phyloP scores from a whole-genome alignment of 139 green algal genomes.

The Trebouxia sp. region DNA sequence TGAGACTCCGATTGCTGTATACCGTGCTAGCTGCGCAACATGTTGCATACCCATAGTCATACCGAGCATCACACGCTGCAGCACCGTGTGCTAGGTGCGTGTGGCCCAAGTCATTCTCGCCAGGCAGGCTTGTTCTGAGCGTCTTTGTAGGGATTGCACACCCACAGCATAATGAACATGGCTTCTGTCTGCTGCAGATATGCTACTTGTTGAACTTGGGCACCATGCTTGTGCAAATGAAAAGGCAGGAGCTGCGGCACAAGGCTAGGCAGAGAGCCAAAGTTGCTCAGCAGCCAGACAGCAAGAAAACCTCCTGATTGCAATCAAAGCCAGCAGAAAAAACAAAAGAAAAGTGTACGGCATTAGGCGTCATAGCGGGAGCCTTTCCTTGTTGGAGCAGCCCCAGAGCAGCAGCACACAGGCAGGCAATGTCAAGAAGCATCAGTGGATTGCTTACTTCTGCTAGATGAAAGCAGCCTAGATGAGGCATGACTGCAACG shows the following conservation, averaged over 20 bases:
- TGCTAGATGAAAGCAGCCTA: not conserved
- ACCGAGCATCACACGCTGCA: too few relatives aligned
- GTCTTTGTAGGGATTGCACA: not conserved
- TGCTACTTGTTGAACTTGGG: conserved; percentile 37
- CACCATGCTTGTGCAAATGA: conserved; percentile 48
- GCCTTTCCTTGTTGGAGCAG: not conserved
- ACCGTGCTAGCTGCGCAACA: too few relatives aligned
- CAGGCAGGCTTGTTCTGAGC: not conserved
- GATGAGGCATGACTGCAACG: not conserved
- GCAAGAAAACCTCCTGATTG: not conserved
- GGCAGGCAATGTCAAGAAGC: not conserved
- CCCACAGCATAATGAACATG: too few relatives aligned
- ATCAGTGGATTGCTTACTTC: not conserved
- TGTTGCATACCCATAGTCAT: too few relatives aligned
- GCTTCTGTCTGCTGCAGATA: conserved; percentile 31
- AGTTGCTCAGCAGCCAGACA: not conserved
- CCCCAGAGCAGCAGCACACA: not conserved
- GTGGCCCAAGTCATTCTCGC: not conserved
- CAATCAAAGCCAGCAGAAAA: not conserved
- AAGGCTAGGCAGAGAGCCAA: conserved; percentile 33
- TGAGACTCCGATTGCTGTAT: not conserved
- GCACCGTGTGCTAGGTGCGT: not conserved
- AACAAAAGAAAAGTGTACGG: not conserved
- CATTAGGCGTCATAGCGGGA: not conserved
- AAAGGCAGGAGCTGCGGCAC: conserved; percentile 48